phyloP scores from a whole-genome alignment of 768 basidiomycete species.

The Tricholoma furcatifolium region DNA sequence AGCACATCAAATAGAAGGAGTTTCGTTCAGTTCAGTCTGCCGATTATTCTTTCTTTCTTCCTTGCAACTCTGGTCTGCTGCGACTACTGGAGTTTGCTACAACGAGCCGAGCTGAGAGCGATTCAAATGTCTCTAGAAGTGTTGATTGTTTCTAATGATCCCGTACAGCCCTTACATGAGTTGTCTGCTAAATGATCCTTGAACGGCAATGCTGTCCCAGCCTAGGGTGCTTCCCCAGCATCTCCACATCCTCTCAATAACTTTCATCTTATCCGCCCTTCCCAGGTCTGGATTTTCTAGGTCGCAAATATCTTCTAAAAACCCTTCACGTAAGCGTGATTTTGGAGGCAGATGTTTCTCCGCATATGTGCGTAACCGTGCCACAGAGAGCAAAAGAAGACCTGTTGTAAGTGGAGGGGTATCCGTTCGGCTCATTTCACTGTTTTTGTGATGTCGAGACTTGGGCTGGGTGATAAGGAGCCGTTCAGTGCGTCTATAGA shows the following conservation, averaged over 20 bases:
- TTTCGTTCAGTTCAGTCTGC: too few species aligned
- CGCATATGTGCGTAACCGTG: constrained; percentile 65
- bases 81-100: too few species aligned
- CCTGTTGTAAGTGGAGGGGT: constrained; percentile 62
- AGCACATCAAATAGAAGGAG: too few species aligned
- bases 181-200: constrained; percentile 8
- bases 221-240: constrained; percentile 74
- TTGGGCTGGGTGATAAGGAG: constrained; percentile 53
- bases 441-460: not conserved
- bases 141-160: not conserved
- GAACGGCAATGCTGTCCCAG: constrained; percentile 42
- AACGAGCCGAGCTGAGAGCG: too few species aligned
- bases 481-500: constrained; percentile 61
- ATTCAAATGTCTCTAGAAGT: too few species aligned
- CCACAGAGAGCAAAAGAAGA: constrained; percentile 68
- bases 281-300: constrained; percentile 74
- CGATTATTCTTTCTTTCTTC: too few species aligned
- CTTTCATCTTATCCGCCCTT: constrained; percentile 68
- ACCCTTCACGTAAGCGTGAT: constrained; percentile 69
- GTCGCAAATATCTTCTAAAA: constrained; percentile 82
- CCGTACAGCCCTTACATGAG: not conserved
- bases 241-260: constrained; percentile 87
- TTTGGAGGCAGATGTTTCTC: constrained; percentile 52
- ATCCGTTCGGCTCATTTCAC: constrained; percentile 11
- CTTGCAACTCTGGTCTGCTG: too few species aligned